Percentiles rank a stretch among this genome's conserved stretches.
Evolutionary conservation across 1,139 yeast species (phyloP).

Genomic region (Meyerozyma guilliermondii): DNA sequence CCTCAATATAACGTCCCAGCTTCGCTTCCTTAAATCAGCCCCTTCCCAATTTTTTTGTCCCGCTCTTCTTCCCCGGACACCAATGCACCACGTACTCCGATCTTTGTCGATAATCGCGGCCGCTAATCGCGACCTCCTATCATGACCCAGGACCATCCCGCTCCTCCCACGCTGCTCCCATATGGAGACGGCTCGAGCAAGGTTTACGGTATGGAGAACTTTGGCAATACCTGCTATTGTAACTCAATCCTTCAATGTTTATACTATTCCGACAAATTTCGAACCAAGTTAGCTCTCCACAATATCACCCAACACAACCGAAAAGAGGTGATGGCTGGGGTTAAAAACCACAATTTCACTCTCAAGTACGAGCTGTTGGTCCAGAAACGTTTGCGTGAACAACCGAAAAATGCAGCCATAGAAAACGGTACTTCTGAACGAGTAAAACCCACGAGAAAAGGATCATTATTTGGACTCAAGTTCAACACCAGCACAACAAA

Average conservation of each 20-base stretch:
- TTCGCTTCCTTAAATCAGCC: too few relatives aligned
- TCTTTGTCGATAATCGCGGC: background rate
- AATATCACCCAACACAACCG: conserved; percentile 30
- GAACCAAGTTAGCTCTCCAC: conserved; percentile 47
- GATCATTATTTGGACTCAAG: conserved; percentile 40
- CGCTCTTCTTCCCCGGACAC: too few relatives aligned
- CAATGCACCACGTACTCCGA: too few relatives aligned
- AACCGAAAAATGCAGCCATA: conserved; percentile 3
- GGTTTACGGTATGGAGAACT: conserved; percentile 91
- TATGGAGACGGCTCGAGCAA: conserved; percentile 67
- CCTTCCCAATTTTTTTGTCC: too few relatives aligned
- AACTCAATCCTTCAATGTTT: conserved; percentile 88
- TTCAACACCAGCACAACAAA: conserved; percentile 21
- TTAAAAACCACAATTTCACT: conserved; percentile 42
- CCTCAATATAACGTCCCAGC: too few relatives aligned
- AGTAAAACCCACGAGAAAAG: conserved; percentile 29
- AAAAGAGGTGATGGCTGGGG: conserved; percentile 38
- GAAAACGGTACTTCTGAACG: conserved; percentile 15
- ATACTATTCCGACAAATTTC: conserved; percentile 66
- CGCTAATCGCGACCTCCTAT: background rate
- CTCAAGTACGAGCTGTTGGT: conserved; percentile 40
- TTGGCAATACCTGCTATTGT: conserved; percentile 93
- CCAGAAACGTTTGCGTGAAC: conserved; percentile 5
- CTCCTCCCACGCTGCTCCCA: conserved; percentile 13
- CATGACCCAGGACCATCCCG: background rate